A percentile compares a stretch with the other conserved stretches of the same genome.
phyloP scores from a whole-genome alignment of 2,329 filamentous ascomycete genomes.

The Zymoseptoria pseudotritici region DNA sequence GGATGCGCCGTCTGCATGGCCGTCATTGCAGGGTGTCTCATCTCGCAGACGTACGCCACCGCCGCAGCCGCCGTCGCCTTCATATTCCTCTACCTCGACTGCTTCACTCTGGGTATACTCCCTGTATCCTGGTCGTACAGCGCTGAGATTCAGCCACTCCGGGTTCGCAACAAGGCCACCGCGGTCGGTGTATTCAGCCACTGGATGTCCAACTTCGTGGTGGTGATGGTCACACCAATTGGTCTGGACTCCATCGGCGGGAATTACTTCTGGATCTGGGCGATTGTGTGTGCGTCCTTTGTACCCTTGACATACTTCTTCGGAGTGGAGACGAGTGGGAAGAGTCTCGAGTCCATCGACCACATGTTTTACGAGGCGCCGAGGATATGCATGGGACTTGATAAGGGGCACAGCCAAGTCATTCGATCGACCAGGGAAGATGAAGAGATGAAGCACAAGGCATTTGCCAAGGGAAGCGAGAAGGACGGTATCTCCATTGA shows the following conservation, averaged over 20 bases:
- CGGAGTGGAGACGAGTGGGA: constrained; percentile 25
- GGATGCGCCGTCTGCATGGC: constrained; percentile 31
- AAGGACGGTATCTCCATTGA: constrained; percentile 4
- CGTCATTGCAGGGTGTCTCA: constrained; percentile 29
- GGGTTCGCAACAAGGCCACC: constrained; percentile 43
- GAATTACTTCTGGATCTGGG: constrained; percentile 51
- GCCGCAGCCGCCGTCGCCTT: constrained; percentile 30
- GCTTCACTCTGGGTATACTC: constrained; percentile 45
- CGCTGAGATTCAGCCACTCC: constrained; percentile 43
- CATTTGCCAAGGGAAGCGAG: constrained; percentile 13
- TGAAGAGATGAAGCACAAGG: constrained; percentile 15
- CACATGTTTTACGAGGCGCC: constrained; percentile 29
- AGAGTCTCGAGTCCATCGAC: constrained; percentile 23
- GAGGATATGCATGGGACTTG: constrained; percentile 28
- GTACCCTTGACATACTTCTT: constrained; percentile 39
- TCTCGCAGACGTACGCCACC: constrained; percentile 19
- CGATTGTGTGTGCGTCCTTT: constrained; percentile 45
- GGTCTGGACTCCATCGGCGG: constrained; percentile 28
- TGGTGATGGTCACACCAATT: constrained; percentile 23
- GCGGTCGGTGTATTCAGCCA: constrained; percentile 43
- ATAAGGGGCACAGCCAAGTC: constrained; percentile 20
- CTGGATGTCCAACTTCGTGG: constrained; percentile 43
- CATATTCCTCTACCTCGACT: constrained; percentile 48
- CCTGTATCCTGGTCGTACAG: constrained; percentile 36
- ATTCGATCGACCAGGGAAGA: constrained; percentile 16